Base-by-base conservation (phyloP, 768 basidiomycete genomes). In the Rhizopogon salebrosus region DNA sequence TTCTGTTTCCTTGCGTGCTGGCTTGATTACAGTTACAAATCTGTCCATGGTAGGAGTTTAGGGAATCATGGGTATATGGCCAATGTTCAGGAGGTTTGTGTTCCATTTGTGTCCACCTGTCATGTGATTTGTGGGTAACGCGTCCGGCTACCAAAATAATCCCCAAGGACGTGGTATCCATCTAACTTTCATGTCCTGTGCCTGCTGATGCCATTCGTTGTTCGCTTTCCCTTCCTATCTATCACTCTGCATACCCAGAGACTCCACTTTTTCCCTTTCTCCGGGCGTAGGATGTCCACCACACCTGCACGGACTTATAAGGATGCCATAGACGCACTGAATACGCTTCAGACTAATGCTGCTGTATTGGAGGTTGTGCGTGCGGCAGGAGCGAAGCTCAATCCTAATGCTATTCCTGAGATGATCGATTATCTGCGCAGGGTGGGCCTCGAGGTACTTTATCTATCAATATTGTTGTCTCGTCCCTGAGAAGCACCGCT, bases 291-390 rank as follows among this genome's bases (percentile, higher is more conserved):
- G 29, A 89, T 91, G 85, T 77, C 84, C 3, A 51, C 41, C 45
- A 49, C 43, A 50, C 10, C 23, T 24, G 72, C 76, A 26, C 75
- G 80, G 60, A 78, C 83, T 3, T 93, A 92, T 64, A 74, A 76
- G 60, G 85, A 90, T 58, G 91, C 91, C 1, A 73, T 93, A 39
- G 78, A 83, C 40, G 72, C 75, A 54, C 75, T 93, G 43, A 93
- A 94, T 67, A 75, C 85, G 35, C 75, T 92, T 2, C 95, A 99
- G 67, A 89, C 88, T 26, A 99, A 98, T 76, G 93, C 93, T 16
- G 91, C 93, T n/a, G 82, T 85, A 20, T 75, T 99, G 22, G 92
- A 94, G 26, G 89, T 89, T 18, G 78, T 86, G 34, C 84, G 89
- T 36, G 85, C 87, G 34, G 80, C 85, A 6, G 89, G 90, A 2